A percentile compares a stretch with the other conserved stretches of the same genome.
Evolutionary conservation across 1,284 basidiomycete genomes (phyloP).

Genomic region (Ceratobasidium sp.): DNA sequence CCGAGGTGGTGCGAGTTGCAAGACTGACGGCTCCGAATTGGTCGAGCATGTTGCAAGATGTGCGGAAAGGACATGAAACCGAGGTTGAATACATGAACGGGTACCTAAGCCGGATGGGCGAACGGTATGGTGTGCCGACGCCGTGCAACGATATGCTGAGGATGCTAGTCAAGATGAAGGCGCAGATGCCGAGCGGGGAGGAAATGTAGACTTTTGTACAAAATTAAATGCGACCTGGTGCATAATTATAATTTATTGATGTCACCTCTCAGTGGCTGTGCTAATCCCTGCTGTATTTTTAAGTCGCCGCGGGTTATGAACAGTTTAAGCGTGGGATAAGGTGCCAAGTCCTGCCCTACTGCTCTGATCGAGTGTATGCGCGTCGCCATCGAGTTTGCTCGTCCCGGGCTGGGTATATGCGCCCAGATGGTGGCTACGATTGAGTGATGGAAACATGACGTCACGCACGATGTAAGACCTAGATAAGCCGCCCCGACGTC

Average conservation of each 20-base stretch:
- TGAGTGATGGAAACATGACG: slow-evolving; percentile 35
- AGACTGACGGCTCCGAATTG: slow-evolving; percentile 71
- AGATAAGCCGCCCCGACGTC: slow-evolving; percentile 3
- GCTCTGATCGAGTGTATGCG: neutral
- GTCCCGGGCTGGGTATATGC: neutral
- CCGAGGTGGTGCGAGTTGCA: slow-evolving; percentile 70
- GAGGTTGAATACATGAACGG: slow-evolving; percentile 92
- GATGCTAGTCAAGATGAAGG: slow-evolving; percentile 38
- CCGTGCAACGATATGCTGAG: slow-evolving; percentile 65
- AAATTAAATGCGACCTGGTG: neutral
- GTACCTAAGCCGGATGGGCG: slow-evolving; percentile 79
- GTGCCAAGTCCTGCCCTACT: neutral
- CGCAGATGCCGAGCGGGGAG: slow-evolving; percentile 31
- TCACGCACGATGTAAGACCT: slow-evolving; percentile 23
- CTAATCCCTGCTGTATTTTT: slow-evolving; percentile 6
- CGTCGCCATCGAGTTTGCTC: neutral
- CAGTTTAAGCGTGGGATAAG: neutral
- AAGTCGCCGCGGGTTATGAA: slow-evolving; percentile 5
- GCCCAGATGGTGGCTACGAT: slow-evolving; percentile 18
- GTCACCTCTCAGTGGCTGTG: slow-evolving; percentile 30
- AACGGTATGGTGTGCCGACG: slow-evolving; percentile 70
- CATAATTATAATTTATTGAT: slow-evolving; percentile 8
- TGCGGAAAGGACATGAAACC: slow-evolving; percentile 70
- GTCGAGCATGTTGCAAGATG: slow-evolving; percentile 83
- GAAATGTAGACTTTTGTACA: neutral